Evolutionary conservation across 2,329 filamentous ascomycete species (phyloP).

Genomic region (Clarireedia monteithiana): DNA sequence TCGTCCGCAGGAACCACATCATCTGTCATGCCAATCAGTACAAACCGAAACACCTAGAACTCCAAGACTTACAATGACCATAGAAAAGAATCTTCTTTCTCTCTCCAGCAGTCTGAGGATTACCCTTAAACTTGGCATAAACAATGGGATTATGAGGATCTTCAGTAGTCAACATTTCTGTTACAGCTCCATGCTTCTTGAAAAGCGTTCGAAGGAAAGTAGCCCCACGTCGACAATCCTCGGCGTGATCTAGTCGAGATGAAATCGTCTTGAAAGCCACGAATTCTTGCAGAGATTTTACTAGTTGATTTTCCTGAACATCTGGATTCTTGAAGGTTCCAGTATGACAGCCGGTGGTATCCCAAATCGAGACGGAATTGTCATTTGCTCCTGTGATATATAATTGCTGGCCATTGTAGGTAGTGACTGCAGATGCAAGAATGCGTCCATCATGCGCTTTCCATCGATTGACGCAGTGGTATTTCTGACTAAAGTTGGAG

Average conservation of each 20-base stretch:
- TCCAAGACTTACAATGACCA: constrained; percentile 56
- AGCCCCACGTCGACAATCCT: constrained; percentile 87
- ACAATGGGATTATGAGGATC: constrained; percentile 83
- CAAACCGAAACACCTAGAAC: not conserved
- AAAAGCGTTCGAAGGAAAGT: constrained; percentile 86
- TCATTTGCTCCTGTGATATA: constrained; percentile 94
- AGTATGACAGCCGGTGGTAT: constrained; percentile 43
- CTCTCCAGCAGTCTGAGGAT: constrained; percentile 52
- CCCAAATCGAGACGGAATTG: constrained; percentile 82
- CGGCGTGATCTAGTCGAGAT: constrained; percentile 74
- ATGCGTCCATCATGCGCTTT: constrained; percentile 82
- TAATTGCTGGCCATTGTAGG: constrained; percentile 64
- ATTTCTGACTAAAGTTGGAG: constrained; percentile 62
- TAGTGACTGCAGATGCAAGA: constrained; percentile 71
- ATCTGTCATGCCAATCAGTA: constrained; percentile 34
- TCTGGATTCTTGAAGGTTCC: constrained; percentile 18
- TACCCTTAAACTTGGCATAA: constrained; percentile 78
- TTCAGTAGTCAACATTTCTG: constrained; percentile 80
- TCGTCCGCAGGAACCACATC: constrained; percentile 90
- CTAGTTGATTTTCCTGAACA: constrained; percentile 44
- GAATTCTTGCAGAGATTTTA: constrained; percentile 74
- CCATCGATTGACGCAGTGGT: constrained; percentile 71
- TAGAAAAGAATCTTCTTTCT: constrained; percentile 92
- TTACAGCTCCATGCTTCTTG: constrained; percentile 82
- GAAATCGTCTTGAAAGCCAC: constrained; percentile 90